Percentiles rank a stretch among this genome's conserved stretches.
These are phyloP conservation scores for Orychophragmus violaceus DNA, from an alignment of 345 rosid genomes.

Conservation along the genomic window DNA sequence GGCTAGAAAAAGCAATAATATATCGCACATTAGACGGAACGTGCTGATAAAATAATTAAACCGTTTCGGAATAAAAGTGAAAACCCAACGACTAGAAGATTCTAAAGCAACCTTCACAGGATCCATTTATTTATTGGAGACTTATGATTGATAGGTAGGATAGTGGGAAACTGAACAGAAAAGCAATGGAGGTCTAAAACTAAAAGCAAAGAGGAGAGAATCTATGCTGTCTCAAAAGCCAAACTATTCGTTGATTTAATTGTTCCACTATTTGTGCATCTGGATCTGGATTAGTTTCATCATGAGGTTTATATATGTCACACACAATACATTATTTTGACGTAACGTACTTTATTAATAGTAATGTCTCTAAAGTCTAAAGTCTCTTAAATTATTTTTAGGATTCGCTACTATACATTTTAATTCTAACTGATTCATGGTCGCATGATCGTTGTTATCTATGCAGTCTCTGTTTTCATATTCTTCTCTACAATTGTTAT, in stretches of 20 bases:
- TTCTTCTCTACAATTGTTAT: too few species aligned
- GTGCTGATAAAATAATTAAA: neutral
- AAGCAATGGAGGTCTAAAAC: neutral
- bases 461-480: too few species aligned
- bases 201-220: slow-evolving; percentile 3
- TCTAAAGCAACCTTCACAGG: neutral
- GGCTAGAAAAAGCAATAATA: neutral
- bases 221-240: neutral
- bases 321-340: neutral
- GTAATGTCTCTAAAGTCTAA: too few species aligned
- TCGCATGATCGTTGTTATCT: too few species aligned
- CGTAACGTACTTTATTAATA: neutral
- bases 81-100: neutral
- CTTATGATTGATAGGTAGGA: neutral
- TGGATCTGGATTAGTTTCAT: too few species aligned
- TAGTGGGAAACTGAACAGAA: neutral
- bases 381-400: too few species aligned
- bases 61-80: neutral
- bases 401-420: too few species aligned
- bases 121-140: neutral
- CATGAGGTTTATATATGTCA: too few species aligned
- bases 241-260: neutral
- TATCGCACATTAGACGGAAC: neutral
- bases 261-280: neutral
- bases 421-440: too few species aligned